These are phyloP conservation scores for Xylariaceae sp. DNA, from an alignment of 2,329 filamentous ascomycete genomes.

Conservation along the genomic window DNA sequence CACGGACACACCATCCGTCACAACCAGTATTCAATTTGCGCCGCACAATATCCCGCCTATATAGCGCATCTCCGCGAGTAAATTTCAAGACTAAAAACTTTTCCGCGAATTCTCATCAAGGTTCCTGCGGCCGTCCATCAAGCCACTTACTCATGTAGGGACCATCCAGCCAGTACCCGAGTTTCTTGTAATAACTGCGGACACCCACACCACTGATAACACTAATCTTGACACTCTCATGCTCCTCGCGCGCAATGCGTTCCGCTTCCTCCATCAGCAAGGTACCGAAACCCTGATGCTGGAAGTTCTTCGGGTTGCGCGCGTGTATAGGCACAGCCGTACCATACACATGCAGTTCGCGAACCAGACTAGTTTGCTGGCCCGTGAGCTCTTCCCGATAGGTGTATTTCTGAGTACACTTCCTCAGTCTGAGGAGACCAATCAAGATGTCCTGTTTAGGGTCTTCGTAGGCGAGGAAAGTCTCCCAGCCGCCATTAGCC, in stretches of 20 bases:
- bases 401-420: slow-evolving; percentile 87
- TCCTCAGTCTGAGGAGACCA: slow-evolving; percentile 78
- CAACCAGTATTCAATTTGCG: too few species aligned
- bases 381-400: slow-evolving; percentile 81
- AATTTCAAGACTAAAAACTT: background rate
- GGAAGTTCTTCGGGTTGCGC: slow-evolving; percentile 91
- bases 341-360: slow-evolving; percentile 94
- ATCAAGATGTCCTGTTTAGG: slow-evolving; percentile 98
- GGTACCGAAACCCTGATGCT: slow-evolving; percentile 96
- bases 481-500: slow-evolving; percentile 97
- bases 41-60: background rate
- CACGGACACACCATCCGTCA: too few species aligned
- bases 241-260: slow-evolving; percentile 88
- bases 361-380: slow-evolving; percentile 85
- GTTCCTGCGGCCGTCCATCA: slow-evolving; percentile 39
- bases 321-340: slow-evolving; percentile 97
- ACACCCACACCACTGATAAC: slow-evolving; percentile 98
- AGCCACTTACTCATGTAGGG: slow-evolving; percentile 72
- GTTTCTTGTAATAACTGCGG: slow-evolving; percentile 85
- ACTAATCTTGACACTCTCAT: slow-evolving; percentile 88
- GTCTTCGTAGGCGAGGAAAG: slow-evolving; percentile 95
- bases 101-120: background rate
- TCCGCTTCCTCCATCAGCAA: slow-evolving; percentile 97
- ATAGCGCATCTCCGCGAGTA: background rate
- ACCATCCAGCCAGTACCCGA: slow-evolving; percentile 91